Base-by-base conservation (phyloP, 139 green algal genomes). In the Eudorina sp. region DNA sequence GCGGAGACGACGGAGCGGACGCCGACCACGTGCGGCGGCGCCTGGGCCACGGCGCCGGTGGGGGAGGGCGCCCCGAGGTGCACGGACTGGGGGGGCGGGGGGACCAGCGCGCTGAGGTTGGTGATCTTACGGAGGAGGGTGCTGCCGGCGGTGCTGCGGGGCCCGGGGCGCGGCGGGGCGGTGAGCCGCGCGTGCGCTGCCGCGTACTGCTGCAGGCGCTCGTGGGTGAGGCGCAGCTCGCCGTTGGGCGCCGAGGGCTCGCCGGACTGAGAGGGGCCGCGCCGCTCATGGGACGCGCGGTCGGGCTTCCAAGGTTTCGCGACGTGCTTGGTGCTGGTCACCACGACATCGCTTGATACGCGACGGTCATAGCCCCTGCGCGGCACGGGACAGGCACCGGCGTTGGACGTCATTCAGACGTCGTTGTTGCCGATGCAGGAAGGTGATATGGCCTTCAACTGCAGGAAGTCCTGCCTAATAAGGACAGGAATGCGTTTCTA, bases 131-230 rank as follows among this genome's bases (percentile, higher is more conserved):
- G 74, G 29, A 82, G 74, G 2, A 82, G 5, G 23, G 53, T 69
- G 58, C 58, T 58, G 55, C 79, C 79, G 1, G 55, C 79, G 1
- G 34, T 53, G 55, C 62, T 77, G 16, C 43, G 41, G 1, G 80
- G 60, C 16, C 41, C 62, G 45, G 43, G 60, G 2, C 80, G 29
- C 4, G 80, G 8, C 8, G 79, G 58, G 27, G 79, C 79, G 16
- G 80, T 86, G 51, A 86, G 80, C 9, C 40, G n/a, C 0, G 80
- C 80, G 80, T 86, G 80, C 8, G 80, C 80, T 25, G 23, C 43
- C 0, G 80, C 80, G 41, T 86, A 86, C 31, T 86, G 80, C 31
- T 86, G 80, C 43, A 86, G 45, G 21, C 80, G 80, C 7, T 86
- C 80, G 14, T 64, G 43, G 5, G 80, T 86, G 11, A 86, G 41